Evolutionary conservation across 2,329 filamentous ascomycete species (phyloP), one percentile per base, ranked within the genome.

Genomic region (Fusarium denticulatum): DNA sequence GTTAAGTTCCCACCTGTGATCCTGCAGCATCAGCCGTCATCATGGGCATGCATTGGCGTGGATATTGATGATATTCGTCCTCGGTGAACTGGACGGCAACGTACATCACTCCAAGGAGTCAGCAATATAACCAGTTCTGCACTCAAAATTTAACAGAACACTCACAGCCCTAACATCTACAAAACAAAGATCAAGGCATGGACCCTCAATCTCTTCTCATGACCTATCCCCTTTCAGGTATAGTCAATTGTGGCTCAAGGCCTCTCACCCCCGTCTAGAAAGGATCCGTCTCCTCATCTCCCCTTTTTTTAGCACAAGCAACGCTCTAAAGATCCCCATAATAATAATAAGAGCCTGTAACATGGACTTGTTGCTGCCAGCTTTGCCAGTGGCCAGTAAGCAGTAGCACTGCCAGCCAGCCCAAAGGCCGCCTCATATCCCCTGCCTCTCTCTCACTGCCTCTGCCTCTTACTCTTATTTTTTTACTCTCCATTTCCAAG

Each of bases 321-420:
- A 49, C 43, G 30, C 45, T 58, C 43, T 56, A 64, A 40, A 45
- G 32, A 57, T 69, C 67, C 34, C 67, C 67, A 69, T 69, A 69
- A 69, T 69, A 64, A 69, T 60, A 52, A 40, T 40, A 60, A 47
- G 50, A 58, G 34, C 50, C 50, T 28, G 50, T 50, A 67, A 61
- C 56, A 43, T 47, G 13, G 26, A 47, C 55, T 53, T 36, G 26
- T 20, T 39, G 57, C 50, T 69, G 30, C 37, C 53, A 60, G 39
- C 34, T 30, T 49, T 62, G 64, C 66, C 56, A 60, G 67, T 58
- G 45, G 37, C 46, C 59, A 57, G 70, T 64, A 34, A 34, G 40
- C 67, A 68, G 59, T 55, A 75, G 73, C 72, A 70, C 72, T 72
- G 72, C 72, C 72, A 66, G 63, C 61, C 60, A 61, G 60, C 55